Percentiles rank a stretch among this genome's conserved stretches.
These are phyloP conservation scores for Brassica nigra DNA, from an alignment of 345 rosid genomes.

Conservation along the genomic window DNA sequence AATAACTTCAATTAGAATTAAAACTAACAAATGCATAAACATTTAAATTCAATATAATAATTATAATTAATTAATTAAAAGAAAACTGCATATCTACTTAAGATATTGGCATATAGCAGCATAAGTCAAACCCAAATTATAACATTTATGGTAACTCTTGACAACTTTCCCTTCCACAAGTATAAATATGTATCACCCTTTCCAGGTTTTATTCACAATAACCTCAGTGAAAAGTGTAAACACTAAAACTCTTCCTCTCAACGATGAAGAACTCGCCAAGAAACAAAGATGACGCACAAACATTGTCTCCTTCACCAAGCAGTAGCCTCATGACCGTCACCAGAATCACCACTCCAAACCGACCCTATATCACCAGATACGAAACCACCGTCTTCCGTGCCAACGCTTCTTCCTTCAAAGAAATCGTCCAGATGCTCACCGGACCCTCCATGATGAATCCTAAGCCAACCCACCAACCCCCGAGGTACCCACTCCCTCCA, in stretches of 20 bases:
- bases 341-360: slow-evolving; percentile 31
- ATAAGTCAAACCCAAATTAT: not conserved
- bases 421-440: slow-evolving; percentile 86
- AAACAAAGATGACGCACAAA: slow-evolving; percentile 37
- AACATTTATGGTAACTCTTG: not conserved
- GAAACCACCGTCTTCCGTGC: slow-evolving; percentile 73
- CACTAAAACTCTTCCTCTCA: not conserved
- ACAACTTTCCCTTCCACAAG: not conserved
- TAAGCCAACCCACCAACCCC: slow-evolving; percentile 17
- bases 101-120: not conserved
- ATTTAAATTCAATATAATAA: not conserved
- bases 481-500: slow-evolving; percentile 61
- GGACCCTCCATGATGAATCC: slow-evolving; percentile 46
- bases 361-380: slow-evolving; percentile 53
- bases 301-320: slow-evolving; percentile 42
- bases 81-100: not conserved
- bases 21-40: not conserved
- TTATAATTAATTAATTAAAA: not conserved
- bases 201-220: not conserved
- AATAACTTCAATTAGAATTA: not conserved
- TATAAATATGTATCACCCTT: not conserved
- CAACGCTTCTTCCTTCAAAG: slow-evolving; percentile 72
- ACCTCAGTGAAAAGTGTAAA: not conserved
- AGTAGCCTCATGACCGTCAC: not conserved
- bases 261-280: slow-evolving; percentile 56